Conservation (phyloP, 208 protist genomes). For the Sergeia podlipaevii region DNA sequence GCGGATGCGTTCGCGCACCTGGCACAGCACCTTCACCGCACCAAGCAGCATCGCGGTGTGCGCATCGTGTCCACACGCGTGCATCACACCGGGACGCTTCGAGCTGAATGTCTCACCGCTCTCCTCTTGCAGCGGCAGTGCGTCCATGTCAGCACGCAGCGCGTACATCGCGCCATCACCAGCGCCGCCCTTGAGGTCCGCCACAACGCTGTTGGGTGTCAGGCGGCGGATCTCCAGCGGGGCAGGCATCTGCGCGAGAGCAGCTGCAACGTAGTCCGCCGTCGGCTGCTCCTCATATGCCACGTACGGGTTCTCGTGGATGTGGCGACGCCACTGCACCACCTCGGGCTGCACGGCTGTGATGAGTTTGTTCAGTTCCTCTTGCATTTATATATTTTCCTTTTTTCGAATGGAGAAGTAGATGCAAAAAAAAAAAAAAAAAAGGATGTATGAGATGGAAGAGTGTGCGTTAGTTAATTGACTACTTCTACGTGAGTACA, state of each 20-base stretch:
- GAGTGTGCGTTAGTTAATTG: too few relatives aligned
- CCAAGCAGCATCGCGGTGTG: slow-evolving; percentile 50
- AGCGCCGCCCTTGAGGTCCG: slow-evolving; percentile 36
- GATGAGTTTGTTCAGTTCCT: slow-evolving; percentile 26
- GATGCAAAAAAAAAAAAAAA: slow-evolving; percentile 3
- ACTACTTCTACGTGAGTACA: too few relatives aligned
- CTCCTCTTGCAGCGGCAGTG: slow-evolving; percentile 36
- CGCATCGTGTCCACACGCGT: slow-evolving; percentile 43
- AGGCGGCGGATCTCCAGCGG: slow-evolving; percentile 39
- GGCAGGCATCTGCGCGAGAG: slow-evolving; percentile 27
- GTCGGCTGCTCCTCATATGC: slow-evolving; percentile 40
- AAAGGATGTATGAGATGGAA: slow-evolving; percentile 1
- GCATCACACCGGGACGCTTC: slow-evolving; percentile 40
- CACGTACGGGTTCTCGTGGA: slow-evolving; percentile 44
- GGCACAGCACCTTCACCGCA: slow-evolving; percentile 48
- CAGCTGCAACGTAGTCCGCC: slow-evolving; percentile 37
- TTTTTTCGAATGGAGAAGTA: background rate
- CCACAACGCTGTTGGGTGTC: slow-evolving; percentile 39
- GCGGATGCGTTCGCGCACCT: slow-evolving; percentile 27
- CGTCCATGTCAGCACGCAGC: slow-evolving; percentile 47
- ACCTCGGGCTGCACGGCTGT: slow-evolving; percentile 26
- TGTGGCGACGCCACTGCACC: slow-evolving; percentile 56
- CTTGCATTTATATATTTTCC: background rate
- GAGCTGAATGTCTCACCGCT: slow-evolving; percentile 39
- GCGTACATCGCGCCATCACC: slow-evolving; percentile 41